Base-by-base conservation (phyloP, 352 stramenopile genomes). In the Globisporangium acanthophoron region DNA sequence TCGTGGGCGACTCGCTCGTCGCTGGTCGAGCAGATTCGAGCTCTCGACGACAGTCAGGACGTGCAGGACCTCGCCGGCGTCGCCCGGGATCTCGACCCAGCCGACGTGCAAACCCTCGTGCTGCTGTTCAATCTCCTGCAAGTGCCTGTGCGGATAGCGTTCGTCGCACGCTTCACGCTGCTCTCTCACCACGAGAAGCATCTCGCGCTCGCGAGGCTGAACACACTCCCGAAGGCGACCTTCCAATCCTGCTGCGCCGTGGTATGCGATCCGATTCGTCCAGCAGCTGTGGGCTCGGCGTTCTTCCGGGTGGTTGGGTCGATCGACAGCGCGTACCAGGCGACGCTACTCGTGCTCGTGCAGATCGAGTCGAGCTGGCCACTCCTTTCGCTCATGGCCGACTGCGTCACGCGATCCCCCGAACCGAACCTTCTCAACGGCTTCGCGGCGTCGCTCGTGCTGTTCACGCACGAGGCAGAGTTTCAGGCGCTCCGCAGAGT, bases 11-110 rank as follows among this genome's bases (percentile, higher is more conserved):
- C 73, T 12, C 70, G 78, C 0, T 88, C 78, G 13, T 64, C 76
- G 24, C 72, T 88, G 12, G 55, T 90, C 7, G 78, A 90, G 61
- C 78, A 90, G 60, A 69, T 86, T 27, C 77, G 74, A 16, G 67
- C 69, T 9, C 57, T 90, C 3, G 75, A 90, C 16, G 64, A 61
- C 0, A 52, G 54, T 4, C 57, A 50, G 3, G 58, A 86, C 29
- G 61, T 81, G 0, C 52, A 79, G 50, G 69, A 61, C n/a, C 60
- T 79, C 5, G 58, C 71, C 21, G 44, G 68, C 13, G 62, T 82
- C 13, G 61, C 79, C 5, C 65, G 54, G 6, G 69, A 72, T 3
- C 69, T 87, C 29, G 49, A 71, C 5, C 59, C 72, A 1, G 62
- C 71, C n/a, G 67, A 70, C 13, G 45, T 87, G 8, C 58, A 76